These are phyloP conservation scores for Scedosporium aurantiacum DNA, from an alignment of 2,329 filamentous ascomycete species.

Conservation along the genomic window DNA sequence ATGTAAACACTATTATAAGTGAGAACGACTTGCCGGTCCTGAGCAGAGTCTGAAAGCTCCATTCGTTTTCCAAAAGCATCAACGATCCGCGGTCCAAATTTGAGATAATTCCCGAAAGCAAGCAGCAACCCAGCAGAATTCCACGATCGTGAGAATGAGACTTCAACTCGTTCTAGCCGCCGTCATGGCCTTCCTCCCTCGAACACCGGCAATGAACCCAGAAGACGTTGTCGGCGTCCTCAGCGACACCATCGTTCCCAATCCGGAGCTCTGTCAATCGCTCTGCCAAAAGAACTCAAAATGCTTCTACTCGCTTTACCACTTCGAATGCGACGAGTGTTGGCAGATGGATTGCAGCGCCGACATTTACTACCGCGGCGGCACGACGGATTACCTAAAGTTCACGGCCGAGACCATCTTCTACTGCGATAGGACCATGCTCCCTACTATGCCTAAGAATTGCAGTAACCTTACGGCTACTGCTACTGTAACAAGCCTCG, in stretches of 20 bases:
- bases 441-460: background rate
- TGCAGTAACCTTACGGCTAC: background rate
- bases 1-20: too few species aligned
- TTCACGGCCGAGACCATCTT: background rate
- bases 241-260: constrained; percentile 3
- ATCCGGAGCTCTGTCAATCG: background rate
- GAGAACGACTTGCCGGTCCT: too few species aligned
- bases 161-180: background rate
- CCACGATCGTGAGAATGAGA: background rate
- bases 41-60: too few species aligned
- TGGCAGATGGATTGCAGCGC: constrained; percentile 1
- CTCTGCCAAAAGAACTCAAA: background rate
- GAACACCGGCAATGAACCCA: background rate
- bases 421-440: background rate
- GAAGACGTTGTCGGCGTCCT: background rate
- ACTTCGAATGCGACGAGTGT: background rate
- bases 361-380: background rate
- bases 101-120: too few species aligned
- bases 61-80: too few species aligned
- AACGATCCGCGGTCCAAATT: too few species aligned
- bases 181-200: background rate
- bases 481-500: background rate
- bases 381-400: background rate
- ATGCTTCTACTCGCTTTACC: constrained; percentile 3
- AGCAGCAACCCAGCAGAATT: background rate